Conservation (phyloP, 352 stramenopile species). For the Pythium apleroticum region DNA sequence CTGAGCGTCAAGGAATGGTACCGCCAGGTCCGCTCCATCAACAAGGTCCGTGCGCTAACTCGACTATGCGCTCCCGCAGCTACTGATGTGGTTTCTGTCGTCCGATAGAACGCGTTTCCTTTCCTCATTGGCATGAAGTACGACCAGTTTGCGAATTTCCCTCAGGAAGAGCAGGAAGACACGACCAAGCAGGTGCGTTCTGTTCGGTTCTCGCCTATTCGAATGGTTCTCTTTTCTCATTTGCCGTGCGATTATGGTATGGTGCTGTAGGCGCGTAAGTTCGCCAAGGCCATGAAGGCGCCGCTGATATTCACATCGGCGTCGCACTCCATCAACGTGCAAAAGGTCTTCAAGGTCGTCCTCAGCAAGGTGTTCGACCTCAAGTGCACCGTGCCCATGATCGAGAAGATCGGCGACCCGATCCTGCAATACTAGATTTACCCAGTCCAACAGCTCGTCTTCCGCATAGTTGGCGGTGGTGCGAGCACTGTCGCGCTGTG, state of each 20-base stretch:
- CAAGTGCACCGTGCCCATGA: slow-evolving; percentile 92
- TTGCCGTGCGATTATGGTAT: not conserved
- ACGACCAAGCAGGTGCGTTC: slow-evolving; percentile 89
- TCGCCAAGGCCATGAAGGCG: slow-evolving; percentile 94
- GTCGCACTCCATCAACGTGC: slow-evolving; percentile 94
- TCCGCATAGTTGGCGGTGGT: not conserved
- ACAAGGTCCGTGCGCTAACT: slow-evolving; percentile 60
- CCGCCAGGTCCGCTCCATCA: slow-evolving; percentile 87
- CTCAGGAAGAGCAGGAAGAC: slow-evolving; percentile 90
- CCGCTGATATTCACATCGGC: slow-evolving; percentile 93
- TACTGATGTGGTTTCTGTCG: not conserved
- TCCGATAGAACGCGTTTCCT: slow-evolving; percentile 84
- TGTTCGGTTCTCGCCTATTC: not conserved
- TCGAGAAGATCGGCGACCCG: slow-evolving; percentile 90
- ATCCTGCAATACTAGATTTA: slow-evolving; percentile 80
- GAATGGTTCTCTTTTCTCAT: not conserved
- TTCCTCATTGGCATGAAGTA: slow-evolving; percentile 96
- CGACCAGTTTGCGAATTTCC: slow-evolving; percentile 91
- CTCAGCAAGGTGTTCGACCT: slow-evolving; percentile 94
- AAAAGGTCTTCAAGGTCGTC: slow-evolving; percentile 96
- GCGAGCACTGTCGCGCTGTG: not conserved
- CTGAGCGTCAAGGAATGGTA: slow-evolving; percentile 94
- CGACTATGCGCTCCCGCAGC: not conserved
- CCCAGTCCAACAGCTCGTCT: not conserved
- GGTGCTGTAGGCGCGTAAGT: slow-evolving; percentile 84